A percentile compares a stretch with the other conserved stretches of the same genome.
phyloP scores from a whole-genome alignment of 768 basidiomycete genomes.

The Pleurotus tuoliensis region DNA sequence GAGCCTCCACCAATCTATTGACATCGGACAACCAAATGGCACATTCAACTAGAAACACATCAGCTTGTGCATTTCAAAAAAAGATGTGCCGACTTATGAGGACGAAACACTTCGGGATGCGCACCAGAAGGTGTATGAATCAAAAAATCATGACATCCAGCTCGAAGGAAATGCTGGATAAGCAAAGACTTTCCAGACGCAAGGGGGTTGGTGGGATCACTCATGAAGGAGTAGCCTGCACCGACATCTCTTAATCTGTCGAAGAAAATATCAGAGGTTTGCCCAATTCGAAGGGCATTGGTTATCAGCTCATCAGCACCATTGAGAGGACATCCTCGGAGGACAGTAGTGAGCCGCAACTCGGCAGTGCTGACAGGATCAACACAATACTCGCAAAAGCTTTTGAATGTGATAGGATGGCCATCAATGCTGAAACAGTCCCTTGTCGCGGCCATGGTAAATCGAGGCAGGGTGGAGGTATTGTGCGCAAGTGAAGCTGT shows the following conservation, averaged over 20 bases:
- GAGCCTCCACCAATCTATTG: constrained; percentile 6
- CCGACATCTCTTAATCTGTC: not conserved
- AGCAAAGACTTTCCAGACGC: too few relatives aligned
- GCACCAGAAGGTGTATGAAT: too few relatives aligned
- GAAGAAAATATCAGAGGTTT: not conserved
- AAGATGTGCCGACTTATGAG: not conserved
- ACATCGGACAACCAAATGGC: constrained; percentile 1
- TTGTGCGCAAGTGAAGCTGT: constrained; percentile 1
- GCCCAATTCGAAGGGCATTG: not conserved
- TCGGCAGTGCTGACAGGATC: not conserved
- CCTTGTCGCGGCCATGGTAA: not conserved
- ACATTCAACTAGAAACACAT: not conserved
- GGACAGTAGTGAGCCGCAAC: not conserved
- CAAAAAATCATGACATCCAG: too few relatives aligned
- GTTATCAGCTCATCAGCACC: constrained; percentile 2
- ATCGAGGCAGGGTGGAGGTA: not conserved
- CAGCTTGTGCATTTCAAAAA: not conserved
- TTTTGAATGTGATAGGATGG: not conserved
- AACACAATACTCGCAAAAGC: not conserved
- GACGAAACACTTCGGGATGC: not conserved
- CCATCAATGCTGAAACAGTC: constrained; percentile 5
- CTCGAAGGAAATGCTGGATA: too few relatives aligned
- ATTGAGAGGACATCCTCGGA: not conserved
- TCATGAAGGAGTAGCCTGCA: constrained; percentile 1
- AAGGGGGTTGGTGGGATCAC: not conserved